A percentile compares a stretch with the other conserved stretches of the same genome.
phyloP scores from a whole-genome alignment of 331 rosid genomes.

The Phaseolus coccineus region DNA sequence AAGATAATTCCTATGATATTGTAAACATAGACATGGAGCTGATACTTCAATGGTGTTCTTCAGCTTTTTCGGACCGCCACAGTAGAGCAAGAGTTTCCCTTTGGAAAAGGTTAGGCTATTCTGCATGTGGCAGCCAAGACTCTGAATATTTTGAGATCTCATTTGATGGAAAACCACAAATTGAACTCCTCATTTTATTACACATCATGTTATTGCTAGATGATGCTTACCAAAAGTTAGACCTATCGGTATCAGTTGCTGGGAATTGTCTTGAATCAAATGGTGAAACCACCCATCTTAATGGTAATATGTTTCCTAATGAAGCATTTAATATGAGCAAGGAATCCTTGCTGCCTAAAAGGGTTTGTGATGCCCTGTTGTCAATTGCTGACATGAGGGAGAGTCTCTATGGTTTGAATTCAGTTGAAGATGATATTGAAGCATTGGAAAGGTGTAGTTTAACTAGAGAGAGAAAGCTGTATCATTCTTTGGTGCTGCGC shows the following conservation, averaged over 20 bases:
- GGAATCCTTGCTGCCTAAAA: conserved; percentile 65
- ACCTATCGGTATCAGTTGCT: conserved; percentile 56
- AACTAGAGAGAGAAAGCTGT: conserved; percentile 59
- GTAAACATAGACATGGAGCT: conserved; percentile 85
- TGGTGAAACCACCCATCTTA: conserved; percentile 45
- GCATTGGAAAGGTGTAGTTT: conserved; percentile 53
- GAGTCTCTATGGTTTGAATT: conserved; percentile 66
- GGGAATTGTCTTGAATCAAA: conserved; percentile 51
- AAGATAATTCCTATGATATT: conserved; percentile 73
- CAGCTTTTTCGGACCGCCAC: conserved; percentile 68
- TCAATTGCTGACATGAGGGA: conserved; percentile 74
- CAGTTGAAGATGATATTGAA: conserved; percentile 67
- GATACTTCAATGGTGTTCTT: conserved; percentile 71
- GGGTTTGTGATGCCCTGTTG: conserved; percentile 59
- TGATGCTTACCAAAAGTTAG: conserved; percentile 62
- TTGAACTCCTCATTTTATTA: conserved; percentile 66
- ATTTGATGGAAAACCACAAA: conserved; percentile 79
- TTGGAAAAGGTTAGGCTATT: conserved; percentile 76
- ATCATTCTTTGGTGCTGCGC: conserved; percentile 76
- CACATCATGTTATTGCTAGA: conserved; percentile 67
- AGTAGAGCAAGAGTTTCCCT: conserved; percentile 72
- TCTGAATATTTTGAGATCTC: conserved; percentile 86
- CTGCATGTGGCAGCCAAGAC: conserved; percentile 60
- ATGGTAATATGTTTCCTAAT: conserved; percentile 39
- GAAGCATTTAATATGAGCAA: conserved; percentile 44